These are phyloP conservation scores for Postia placenta DNA, from an alignment of 768 basidiomycete genomes.

Conservation along the genomic window DNA sequence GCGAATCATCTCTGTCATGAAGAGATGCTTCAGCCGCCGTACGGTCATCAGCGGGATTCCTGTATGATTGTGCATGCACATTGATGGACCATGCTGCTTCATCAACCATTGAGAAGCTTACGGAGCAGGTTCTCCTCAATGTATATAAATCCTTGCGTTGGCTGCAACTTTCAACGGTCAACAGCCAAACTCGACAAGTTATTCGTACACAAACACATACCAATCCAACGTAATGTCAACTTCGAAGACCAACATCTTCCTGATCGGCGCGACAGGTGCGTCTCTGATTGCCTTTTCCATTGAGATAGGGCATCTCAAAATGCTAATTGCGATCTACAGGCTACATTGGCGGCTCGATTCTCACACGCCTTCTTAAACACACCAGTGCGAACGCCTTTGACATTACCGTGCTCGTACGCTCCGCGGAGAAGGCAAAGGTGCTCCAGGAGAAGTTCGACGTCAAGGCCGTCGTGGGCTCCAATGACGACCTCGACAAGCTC, in stretches of 20 bases:
- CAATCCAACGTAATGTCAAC: slow-evolving; percentile 8
- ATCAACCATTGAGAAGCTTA: too few species aligned
- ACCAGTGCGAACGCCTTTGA: slow-evolving; percentile 35
- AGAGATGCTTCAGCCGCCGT: too few species aligned
- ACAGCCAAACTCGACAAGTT: too few species aligned
- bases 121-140: too few species aligned
- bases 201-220: background rate
- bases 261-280: slow-evolving; percentile 42
- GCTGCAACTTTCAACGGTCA: too few species aligned
- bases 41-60: too few species aligned
- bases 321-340: slow-evolving; percentile 32
- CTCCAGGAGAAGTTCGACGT: slow-evolving; percentile 17
- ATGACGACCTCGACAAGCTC: slow-evolving; percentile 31
- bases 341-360: slow-evolving; percentile 52
- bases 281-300: background rate
- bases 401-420: slow-evolving; percentile 42
- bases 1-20: too few species aligned
- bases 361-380: slow-evolving; percentile 40
- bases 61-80: too few species aligned
- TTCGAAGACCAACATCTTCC: slow-evolving; percentile 31
- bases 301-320: background rate
- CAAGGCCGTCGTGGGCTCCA: slow-evolving; percentile 15
- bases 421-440: slow-evolving; percentile 28
- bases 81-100: too few species aligned
- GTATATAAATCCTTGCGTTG: too few species aligned